A percentile compares a stretch with the other conserved stretches of the same genome.
Evolutionary conservation across 2,329 filamentous ascomycete species (phyloP).

Genomic region (Stachybotrys elegans): DNA sequence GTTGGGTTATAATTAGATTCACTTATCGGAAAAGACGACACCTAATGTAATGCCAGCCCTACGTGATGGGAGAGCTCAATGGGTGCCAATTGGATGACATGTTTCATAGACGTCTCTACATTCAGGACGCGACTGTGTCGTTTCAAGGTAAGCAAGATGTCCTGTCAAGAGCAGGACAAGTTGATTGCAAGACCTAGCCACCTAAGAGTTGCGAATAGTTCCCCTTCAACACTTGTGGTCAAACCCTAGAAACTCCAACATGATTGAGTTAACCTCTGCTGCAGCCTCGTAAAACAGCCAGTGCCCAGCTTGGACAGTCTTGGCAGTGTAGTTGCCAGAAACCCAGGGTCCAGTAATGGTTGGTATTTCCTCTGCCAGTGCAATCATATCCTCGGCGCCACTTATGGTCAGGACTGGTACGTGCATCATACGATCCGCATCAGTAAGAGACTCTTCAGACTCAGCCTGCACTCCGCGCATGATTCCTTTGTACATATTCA

Average conservation of each 20-base stretch:
- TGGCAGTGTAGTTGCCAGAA: conserved; percentile 8
- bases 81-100: too few species aligned
- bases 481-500: conserved; percentile 14
- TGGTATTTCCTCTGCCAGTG: conserved; percentile 8
- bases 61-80: too few species aligned
- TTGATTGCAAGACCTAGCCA: too few species aligned
- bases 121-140: too few species aligned
- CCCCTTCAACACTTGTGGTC: too few species aligned
- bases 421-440: conserved; percentile 10
- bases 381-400: conserved; percentile 9
- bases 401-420: conserved; percentile 13
- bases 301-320: conserved; percentile 9
- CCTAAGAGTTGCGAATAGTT: too few species aligned
- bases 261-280: conserved; percentile 36
- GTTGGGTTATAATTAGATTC: too few species aligned
- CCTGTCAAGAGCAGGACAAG: too few species aligned
- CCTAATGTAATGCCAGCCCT: too few species aligned
- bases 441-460: conserved; percentile 11
- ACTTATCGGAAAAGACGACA: too few species aligned
- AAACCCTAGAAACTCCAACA: neutral
- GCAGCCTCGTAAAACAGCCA: conserved; percentile 24
- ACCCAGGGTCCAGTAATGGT: conserved; percentile 7
- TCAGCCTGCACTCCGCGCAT: conserved; percentile 11
- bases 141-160: too few species aligned
- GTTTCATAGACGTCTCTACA: too few species aligned